Percentiles rank a stretch among this genome's conserved stretches.
Evolutionary conservation across 192 early-diverging fungal species (phyloP).

Genomic region (Glomus cerebriforme): DNA sequence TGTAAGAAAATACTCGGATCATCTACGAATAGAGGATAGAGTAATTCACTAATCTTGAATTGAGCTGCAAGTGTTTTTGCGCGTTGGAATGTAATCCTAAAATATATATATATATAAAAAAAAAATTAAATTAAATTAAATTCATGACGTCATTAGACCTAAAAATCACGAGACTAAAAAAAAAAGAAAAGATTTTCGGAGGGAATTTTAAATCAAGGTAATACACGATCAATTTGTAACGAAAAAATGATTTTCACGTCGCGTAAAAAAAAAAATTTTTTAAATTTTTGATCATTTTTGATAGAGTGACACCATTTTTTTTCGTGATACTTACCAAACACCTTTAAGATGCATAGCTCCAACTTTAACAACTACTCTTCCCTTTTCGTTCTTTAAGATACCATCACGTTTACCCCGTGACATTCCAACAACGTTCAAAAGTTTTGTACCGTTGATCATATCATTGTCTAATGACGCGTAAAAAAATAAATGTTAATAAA

Average conservation of each 20-base stretch:
- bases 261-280: too few relatives aligned
- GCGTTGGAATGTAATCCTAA: constrained; percentile 66
- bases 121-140: neutral
- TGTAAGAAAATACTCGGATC: constrained; percentile 66
- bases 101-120: too few relatives aligned
- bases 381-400: constrained; percentile 87
- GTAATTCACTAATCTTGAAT: constrained; percentile 71
- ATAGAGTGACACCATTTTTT: too few relatives aligned
- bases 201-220: too few relatives aligned
- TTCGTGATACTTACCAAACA: constrained; percentile 77
- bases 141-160: neutral
- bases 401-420: constrained; percentile 85
- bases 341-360: constrained; percentile 88
- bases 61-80: constrained; percentile 66
- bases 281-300: too few relatives aligned
- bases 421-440: constrained; percentile 86
- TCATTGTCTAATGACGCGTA: constrained; percentile 64
- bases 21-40: constrained; percentile 77
- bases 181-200: too few relatives aligned
- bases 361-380: constrained; percentile 81
- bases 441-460: constrained; percentile 86
- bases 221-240: too few relatives aligned
- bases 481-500: neutral
- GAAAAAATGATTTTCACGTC: too few relatives aligned
- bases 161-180: constrained; percentile 1